Evolutionary conservation across 2,329 filamentous ascomycete genomes (phyloP).

Genomic region (Neonectria faginata): DNA sequence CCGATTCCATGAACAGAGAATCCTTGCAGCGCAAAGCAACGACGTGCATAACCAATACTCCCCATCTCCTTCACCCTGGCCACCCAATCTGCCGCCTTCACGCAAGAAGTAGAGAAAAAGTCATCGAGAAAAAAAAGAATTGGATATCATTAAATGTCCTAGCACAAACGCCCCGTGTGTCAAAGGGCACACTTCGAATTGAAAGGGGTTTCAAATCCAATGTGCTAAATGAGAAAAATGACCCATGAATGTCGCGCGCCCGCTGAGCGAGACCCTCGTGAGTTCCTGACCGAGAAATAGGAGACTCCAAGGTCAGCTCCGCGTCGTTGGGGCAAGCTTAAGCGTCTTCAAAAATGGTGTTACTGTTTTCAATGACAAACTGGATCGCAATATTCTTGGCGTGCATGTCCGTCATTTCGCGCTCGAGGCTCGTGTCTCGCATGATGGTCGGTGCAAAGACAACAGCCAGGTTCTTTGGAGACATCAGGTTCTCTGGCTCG

Average conservation of each 20-base stretch:
- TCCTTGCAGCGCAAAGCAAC: conserved; percentile 27
- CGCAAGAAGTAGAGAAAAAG: conserved; percentile 25
- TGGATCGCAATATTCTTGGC: conserved; percentile 92
- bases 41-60: conserved; percentile 42
- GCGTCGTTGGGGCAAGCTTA: conserved; percentile 23
- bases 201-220: conserved; percentile 39
- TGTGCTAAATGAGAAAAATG: conserved; percentile 41
- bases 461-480: conserved; percentile 92
- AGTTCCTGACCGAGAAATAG: conserved; percentile 24
- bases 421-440: conserved; percentile 87
- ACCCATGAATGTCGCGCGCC: conserved; percentile 28
- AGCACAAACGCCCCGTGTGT: conserved; percentile 44
- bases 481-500: conserved; percentile 93
- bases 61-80: conserved; percentile 24
- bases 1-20: conserved; percentile 27
- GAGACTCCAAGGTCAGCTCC: background rate
- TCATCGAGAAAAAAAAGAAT: conserved; percentile 37
- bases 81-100: conserved; percentile 17
- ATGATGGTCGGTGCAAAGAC: conserved; percentile 99
- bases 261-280: background rate
- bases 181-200: conserved; percentile 37
- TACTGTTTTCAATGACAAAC: conserved; percentile 91
- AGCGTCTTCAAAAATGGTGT: conserved; percentile 77
- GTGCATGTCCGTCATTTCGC: conserved; percentile 96
- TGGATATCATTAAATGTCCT: conserved; percentile 51